Percentiles rank a stretch among this genome's conserved stretches.
Conservation (phyloP, 2,329 filamentous ascomycete species). For the Ascochyta viciae-villosae region DNA sequence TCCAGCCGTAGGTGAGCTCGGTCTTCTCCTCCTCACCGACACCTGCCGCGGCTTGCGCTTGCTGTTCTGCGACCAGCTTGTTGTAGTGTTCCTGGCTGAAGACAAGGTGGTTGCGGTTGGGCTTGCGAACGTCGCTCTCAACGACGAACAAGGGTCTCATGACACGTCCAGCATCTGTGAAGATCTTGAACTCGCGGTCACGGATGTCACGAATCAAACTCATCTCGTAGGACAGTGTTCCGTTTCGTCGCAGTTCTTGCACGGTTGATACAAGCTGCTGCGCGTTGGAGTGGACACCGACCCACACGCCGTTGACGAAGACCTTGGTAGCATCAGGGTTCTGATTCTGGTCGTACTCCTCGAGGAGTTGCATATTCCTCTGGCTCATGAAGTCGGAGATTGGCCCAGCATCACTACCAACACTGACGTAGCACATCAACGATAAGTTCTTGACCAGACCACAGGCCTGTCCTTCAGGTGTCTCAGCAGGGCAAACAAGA, state of each 20-base stretch:
- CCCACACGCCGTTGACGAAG: conserved; percentile 98
- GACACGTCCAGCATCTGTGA: conserved; percentile 94
- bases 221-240: conserved; percentile 88
- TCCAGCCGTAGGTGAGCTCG: conserved; percentile 79
- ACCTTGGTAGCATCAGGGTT: conserved; percentile 96
- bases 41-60: conserved; percentile 63
- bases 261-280: conserved; percentile 83
- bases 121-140: conserved; percentile 79
- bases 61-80: conserved; percentile 75
- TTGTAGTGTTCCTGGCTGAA: conserved; percentile 81
- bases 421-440: conserved; percentile 97
- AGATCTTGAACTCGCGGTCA: conserved; percentile 97
- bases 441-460: conserved; percentile 97
- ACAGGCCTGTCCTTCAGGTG: conserved; percentile 97
- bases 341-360: conserved; percentile 74
- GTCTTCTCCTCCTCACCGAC: conserved; percentile 65
- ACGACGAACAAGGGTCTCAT: conserved; percentile 94
- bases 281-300: conserved; percentile 91
- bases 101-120: conserved; percentile 77
- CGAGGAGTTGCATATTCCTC: conserved; percentile 92
- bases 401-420: conserved; percentile 88
- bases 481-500: conserved; percentile 94
- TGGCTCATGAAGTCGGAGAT: conserved; percentile 96
- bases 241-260: conserved; percentile 77
- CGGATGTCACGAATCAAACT: conserved; percentile 95